phyloP scores from a whole-genome alignment of 139 green algal genomes.

The Haematococcus lacustris region DNA sequence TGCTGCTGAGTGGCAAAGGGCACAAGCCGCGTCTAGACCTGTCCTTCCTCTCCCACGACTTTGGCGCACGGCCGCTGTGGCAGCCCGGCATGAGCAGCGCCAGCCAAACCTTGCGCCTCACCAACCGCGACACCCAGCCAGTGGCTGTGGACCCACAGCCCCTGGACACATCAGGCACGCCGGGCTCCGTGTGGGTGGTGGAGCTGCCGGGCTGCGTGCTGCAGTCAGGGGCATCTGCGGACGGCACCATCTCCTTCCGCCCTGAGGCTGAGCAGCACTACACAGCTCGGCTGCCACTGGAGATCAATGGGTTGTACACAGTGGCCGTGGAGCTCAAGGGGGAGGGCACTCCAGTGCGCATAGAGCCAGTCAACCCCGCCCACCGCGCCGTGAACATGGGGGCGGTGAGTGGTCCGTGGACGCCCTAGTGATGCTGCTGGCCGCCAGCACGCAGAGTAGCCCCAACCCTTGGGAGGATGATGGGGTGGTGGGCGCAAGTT shows the following conservation, averaged over 20 bases:
- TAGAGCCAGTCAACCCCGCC: conserved; percentile 55
- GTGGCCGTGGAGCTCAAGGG: conserved; percentile 48
- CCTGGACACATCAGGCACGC: conserved; percentile 5
- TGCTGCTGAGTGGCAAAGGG: conserved; percentile 49
- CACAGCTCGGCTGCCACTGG: conserved; percentile 38
- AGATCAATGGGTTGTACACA: conserved; percentile 72
- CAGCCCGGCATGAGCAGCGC: conserved; percentile 47
- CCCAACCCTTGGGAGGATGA: no score
- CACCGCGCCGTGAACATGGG: conserved; percentile 55
- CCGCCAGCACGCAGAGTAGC: no score
- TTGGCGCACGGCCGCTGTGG: conserved; percentile 52
- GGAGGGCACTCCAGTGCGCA: conserved; percentile 47
- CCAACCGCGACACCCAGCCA: conserved; percentile 61
- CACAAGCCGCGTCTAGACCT: conserved; percentile 68
- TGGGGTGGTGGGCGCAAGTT: no score
- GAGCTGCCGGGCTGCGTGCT: conserved; percentile 40
- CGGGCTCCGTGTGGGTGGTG: conserved; percentile 15
- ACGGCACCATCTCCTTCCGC: conserved; percentile 51
- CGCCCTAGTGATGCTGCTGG: no score
- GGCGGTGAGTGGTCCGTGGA: conserved; percentile 18
- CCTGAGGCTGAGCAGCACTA: conserved; percentile 31
- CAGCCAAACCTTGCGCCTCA: conserved; percentile 30
- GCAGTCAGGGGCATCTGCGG: conserved; percentile 36
- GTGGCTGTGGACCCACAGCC: conserved; percentile 37
- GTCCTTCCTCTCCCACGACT: conserved; percentile 54